Evolutionary conservation across 2,329 filamentous ascomycete species (phyloP).

Genomic region (Hypocrella siamensis): DNA sequence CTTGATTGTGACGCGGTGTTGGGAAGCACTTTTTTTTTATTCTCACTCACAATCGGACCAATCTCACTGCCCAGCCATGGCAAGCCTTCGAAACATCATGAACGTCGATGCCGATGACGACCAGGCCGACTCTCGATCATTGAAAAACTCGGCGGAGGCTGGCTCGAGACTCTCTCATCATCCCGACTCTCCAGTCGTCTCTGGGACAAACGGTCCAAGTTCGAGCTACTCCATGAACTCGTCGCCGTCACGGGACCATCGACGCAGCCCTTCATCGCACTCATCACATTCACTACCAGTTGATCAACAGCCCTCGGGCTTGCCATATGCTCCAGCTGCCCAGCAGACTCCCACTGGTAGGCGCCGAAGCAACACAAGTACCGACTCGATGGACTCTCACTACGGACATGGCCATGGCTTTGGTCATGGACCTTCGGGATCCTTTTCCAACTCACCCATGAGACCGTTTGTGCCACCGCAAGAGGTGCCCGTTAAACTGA

Average conservation of each 20-base stretch:
- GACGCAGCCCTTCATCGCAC: slow-evolving; percentile 17
- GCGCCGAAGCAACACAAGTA: slow-evolving; percentile 28
- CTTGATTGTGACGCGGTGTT: slow-evolving; percentile 1
- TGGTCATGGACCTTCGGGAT: slow-evolving; percentile 7
- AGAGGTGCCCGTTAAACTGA: slow-evolving; percentile 31
- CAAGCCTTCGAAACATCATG: slow-evolving; percentile 41
- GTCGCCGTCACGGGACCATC: slow-evolving; percentile 17
- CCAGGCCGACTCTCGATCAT: slow-evolving; percentile 22
- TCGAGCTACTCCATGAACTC: slow-evolving; percentile 11
- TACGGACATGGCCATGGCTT: slow-evolving; percentile 12
- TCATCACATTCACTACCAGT: slow-evolving; percentile 11
- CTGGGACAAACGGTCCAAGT: slow-evolving; percentile 9
- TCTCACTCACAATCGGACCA: slow-evolving; percentile 15
- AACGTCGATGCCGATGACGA: slow-evolving; percentile 37
- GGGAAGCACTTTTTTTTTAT: slow-evolving; percentile 1
- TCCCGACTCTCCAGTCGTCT: slow-evolving; percentile 15
- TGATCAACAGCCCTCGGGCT: slow-evolving; percentile 8
- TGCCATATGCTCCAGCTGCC: slow-evolving; percentile 13
- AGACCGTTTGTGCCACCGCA: slow-evolving; percentile 24
- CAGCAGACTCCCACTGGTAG: slow-evolving; percentile 10
- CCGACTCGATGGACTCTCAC: slow-evolving; percentile 31
- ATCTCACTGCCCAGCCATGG: slow-evolving; percentile 30
- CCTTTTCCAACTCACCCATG: slow-evolving; percentile 14
- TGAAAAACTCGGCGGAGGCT: slow-evolving; percentile 29
- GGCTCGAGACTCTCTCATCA: slow-evolving; percentile 16